Evolutionary conservation across 2,329 filamentous ascomycete species (phyloP).

Genomic region (Fusarium longipes): DNA sequence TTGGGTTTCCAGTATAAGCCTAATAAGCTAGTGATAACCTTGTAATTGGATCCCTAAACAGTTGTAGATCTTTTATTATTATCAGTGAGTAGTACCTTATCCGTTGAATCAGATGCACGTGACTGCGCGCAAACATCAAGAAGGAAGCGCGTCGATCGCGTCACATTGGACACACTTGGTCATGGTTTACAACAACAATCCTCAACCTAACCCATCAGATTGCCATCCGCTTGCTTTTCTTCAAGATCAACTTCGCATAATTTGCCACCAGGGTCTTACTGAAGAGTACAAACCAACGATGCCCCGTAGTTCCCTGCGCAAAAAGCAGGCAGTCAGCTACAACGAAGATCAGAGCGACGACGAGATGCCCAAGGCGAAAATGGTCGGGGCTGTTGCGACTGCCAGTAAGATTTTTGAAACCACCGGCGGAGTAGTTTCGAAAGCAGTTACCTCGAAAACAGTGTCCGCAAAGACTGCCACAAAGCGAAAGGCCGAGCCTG

Average conservation of each 20-base stretch:
- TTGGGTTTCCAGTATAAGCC: neutral
- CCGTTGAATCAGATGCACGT: slow-evolving; percentile 10
- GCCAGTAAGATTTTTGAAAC: slow-evolving; percentile 46
- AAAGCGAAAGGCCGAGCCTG: slow-evolving; percentile 50
- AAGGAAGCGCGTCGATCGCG: slow-evolving; percentile 40
- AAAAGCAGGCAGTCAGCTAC: slow-evolving; percentile 49
- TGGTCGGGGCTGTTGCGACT: slow-evolving; percentile 27
- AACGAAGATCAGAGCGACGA: slow-evolving; percentile 46
- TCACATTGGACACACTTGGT: slow-evolving; percentile 13
- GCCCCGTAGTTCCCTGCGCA: slow-evolving; percentile 52
- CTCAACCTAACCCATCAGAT: neutral
- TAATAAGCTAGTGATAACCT: neutral
- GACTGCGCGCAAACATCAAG: slow-evolving; percentile 37
- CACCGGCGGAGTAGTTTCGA: slow-evolving; percentile 42
- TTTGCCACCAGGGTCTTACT: neutral
- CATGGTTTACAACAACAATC: neutral
- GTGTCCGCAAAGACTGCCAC: slow-evolving; percentile 38
- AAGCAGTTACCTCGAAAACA: slow-evolving; percentile 42
- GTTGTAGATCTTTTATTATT: neutral
- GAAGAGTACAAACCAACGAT: slow-evolving; percentile 37
- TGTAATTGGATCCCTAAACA: neutral
- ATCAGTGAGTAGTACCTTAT: no score
- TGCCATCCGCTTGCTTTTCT: no score
- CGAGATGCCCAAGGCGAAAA: slow-evolving; percentile 26
- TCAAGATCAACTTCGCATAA: neutral